Percentiles rank a stretch among this genome's conserved stretches.
These are phyloP conservation scores for Incumbomyces lentus DNA, from an alignment of 2,329 filamentous ascomycete genomes.

Conservation along the genomic window DNA sequence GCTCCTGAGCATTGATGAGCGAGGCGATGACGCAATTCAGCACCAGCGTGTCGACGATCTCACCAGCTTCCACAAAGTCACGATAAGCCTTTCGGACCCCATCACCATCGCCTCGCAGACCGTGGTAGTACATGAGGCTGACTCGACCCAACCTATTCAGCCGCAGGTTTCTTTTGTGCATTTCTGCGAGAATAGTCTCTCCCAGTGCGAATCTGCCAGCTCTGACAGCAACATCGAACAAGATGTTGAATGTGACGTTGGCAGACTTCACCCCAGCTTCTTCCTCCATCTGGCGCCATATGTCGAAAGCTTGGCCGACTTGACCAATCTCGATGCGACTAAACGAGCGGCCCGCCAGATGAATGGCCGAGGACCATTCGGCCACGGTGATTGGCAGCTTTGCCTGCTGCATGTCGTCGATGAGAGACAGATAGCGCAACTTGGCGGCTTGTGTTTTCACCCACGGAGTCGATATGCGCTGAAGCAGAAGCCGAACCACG, in stretches of 20 bases:
- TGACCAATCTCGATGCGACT: slow-evolving; percentile 46
- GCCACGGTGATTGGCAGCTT: slow-evolving; percentile 55
- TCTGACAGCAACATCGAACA: slow-evolving; percentile 82
- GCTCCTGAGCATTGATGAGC: slow-evolving; percentile 66
- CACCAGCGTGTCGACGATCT: slow-evolving; percentile 77
- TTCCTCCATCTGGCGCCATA: slow-evolving; percentile 88
- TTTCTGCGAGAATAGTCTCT: slow-evolving; percentile 74
- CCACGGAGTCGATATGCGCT: slow-evolving; percentile 54
- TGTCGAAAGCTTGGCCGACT: slow-evolving; percentile 57
- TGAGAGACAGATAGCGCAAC: slow-evolving; percentile 70
- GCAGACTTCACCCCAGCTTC: slow-evolving; percentile 54
- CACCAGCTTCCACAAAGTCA: slow-evolving; percentile 71
- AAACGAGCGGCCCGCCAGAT: slow-evolving; percentile 65
- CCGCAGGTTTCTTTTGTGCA: slow-evolving; percentile 56
- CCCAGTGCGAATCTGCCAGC: slow-evolving; percentile 74
- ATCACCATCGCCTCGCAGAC: slow-evolving; percentile 60
- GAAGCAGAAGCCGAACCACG: slow-evolving; percentile 55
- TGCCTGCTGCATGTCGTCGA: slow-evolving; percentile 72
- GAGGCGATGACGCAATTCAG: slow-evolving; percentile 79
- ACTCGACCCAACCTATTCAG: slow-evolving; percentile 74
- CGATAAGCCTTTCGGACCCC: slow-evolving; percentile 68
- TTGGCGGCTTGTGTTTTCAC: slow-evolving; percentile 52
- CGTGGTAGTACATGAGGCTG: slow-evolving; percentile 73
- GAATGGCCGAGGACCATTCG: slow-evolving; percentile 79
- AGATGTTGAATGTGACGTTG: slow-evolving; percentile 80